Conservation (phyloP, 352 stramenopile species). For the Thalassiosira allenii region DNA sequence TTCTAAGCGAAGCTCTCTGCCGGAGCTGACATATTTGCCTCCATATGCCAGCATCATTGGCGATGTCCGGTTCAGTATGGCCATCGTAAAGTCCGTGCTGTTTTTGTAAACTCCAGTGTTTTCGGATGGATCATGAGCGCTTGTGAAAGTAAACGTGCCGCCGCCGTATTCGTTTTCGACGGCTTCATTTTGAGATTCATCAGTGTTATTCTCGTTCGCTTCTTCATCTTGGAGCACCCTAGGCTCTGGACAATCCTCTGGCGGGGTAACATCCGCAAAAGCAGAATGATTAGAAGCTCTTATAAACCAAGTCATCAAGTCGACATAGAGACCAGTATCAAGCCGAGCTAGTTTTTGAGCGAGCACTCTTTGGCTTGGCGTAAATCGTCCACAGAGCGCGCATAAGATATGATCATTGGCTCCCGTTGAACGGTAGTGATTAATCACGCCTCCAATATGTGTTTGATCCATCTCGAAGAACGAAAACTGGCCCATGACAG, state of each 20-base stretch:
- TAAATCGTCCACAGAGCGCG: constrained; percentile 38
- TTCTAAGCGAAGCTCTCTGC: constrained; percentile 14
- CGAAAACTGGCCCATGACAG: constrained; percentile 26
- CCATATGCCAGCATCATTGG: constrained; percentile 15
- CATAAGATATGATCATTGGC: constrained; percentile 20
- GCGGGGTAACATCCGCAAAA: constrained; percentile 20
- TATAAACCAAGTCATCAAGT: constrained; percentile 39
- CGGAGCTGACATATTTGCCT: constrained; percentile 13
- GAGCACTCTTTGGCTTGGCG: constrained; percentile 19
- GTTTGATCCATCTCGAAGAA: constrained; percentile 49
- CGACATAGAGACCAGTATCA: constrained; percentile 26
- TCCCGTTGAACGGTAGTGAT: background rate
- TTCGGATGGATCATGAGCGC: constrained; percentile 14
- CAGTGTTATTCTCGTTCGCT: constrained; percentile 25
- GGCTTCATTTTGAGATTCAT: background rate
- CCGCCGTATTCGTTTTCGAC: constrained; percentile 28
- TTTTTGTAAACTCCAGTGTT: constrained; percentile 13
- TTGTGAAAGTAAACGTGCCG: constrained; percentile 35
- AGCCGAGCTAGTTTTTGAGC: constrained; percentile 1
- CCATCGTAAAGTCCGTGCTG: background rate
- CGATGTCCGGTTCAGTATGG: constrained; percentile 1
- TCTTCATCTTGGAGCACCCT: constrained; percentile 15
- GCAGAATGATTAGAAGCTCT: constrained; percentile 20
- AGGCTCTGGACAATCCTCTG: constrained; percentile 18
- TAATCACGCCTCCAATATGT: constrained; percentile 32